Evolutionary conservation across 257 asterid species (phyloP), one percentile per base, ranked within the genome.

Genomic region (Euphrasia confusa): DNA sequence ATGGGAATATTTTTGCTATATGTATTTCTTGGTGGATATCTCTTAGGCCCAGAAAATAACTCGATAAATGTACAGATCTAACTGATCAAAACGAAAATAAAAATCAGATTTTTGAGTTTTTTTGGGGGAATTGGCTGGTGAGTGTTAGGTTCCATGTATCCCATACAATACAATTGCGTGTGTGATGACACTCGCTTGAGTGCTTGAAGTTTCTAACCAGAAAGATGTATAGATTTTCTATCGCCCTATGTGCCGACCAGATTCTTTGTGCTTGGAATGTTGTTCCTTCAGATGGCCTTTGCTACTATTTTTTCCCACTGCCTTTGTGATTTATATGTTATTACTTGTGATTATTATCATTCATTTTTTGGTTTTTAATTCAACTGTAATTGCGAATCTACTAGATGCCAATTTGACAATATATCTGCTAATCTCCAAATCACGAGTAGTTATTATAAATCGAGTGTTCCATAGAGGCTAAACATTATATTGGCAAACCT

Each of bases 181-280:
- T 42, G 15, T 56, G 75, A 30, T n/a, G 5, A 35, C 24, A 62
- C 53, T 57, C 5, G 57, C 33, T 62, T 24, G 57, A 52, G 57
- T 21, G 12, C 21, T 18, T 28, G 6, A 52, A 52, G 7, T 15
- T 15, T 47, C 60, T 21, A 14, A 17, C 40, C 8, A 24, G n/a
- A 68, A 64, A 66, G 32, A 30, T 30, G 33, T 30, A 30, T 30
- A 13, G 21, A 56, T 56, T 28, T 4, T 67, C 45, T 30, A 30
- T 5, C 33, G 4, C 3, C 5, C 5, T 49, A 14, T 4, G 58
- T 7, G 21, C 24, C 18, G 26, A 62, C 14, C 54, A 15, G 59
- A 49, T 21, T 53, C 9, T 52, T 14, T 50, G 24, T 50, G 30
- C 2, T 17, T 14, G 54, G 30, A 27, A n/a, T 42, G 57, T 35